phyloP scores from a whole-genome alignment of 2,329 filamentous ascomycete genomes.

The Ophiostoma ulmi region DNA sequence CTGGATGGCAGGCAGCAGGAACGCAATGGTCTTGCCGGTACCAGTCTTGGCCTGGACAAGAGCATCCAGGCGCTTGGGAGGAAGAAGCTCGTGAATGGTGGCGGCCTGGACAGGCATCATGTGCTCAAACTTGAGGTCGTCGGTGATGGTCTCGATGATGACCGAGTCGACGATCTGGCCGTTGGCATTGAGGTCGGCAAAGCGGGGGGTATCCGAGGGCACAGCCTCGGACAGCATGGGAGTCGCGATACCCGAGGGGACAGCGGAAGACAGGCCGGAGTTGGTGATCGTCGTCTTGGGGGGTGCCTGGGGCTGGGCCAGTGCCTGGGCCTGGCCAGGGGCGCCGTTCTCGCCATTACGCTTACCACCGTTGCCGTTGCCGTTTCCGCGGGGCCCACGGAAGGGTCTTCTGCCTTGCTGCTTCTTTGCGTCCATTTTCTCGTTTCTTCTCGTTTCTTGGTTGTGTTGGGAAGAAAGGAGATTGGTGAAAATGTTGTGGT shows the following conservation, averaged over 20 bases:
- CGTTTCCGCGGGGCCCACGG: not conserved
- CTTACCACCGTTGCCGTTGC: conserved; percentile 6
- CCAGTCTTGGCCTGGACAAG: conserved; percentile 82
- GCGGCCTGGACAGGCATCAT: conserved; percentile 54
- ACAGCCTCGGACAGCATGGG: conserved; percentile 38
- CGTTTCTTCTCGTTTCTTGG: conserved; percentile 2
- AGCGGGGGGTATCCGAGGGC: conserved; percentile 43
- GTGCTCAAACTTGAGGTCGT: conserved; percentile 47
- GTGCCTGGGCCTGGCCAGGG: not conserved
- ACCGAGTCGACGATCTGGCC: conserved; percentile 41
- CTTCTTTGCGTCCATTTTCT: conserved; percentile 14
- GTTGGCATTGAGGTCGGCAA: conserved; percentile 41
- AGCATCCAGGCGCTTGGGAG: conserved; percentile 45
- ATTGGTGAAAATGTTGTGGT: not conserved
- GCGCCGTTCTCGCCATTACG: not conserved
- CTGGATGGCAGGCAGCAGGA: conserved; percentile 77
- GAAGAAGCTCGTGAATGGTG: conserved; percentile 45
- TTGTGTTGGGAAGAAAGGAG: not conserved
- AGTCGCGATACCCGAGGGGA: conserved; percentile 28
- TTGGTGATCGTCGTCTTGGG: not conserved
- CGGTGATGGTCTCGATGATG: conserved; percentile 44
- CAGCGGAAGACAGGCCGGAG: conserved; percentile 9
- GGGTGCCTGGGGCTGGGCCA: not conserved
- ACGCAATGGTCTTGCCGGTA: conserved; percentile 81
- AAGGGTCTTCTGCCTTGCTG: conserved; percentile 10